phyloP scores from a whole-genome alignment of 371 early-diverging fungal genomes.

The Mortierella sp. region DNA sequence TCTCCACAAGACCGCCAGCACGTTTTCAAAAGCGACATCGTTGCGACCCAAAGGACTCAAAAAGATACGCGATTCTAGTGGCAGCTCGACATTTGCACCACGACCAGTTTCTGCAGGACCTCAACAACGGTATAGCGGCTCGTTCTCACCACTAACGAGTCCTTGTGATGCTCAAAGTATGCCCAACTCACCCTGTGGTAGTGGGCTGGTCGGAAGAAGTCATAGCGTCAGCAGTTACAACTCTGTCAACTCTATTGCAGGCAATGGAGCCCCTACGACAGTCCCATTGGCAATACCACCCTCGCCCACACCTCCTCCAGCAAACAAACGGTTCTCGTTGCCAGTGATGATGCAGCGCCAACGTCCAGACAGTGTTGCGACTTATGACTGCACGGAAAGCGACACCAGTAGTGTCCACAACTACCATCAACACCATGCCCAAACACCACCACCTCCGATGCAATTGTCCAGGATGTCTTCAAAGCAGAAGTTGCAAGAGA shows the following conservation, averaged over 20 bases:
- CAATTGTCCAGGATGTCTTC: not conserved
- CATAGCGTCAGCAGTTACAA: constrained; percentile 9
- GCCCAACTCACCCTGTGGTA: constrained; percentile 16
- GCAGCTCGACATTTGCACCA: constrained; percentile 1
- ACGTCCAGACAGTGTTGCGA: constrained; percentile 10
- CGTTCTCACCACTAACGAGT: constrained; percentile 14
- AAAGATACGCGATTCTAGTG: constrained; percentile 17
- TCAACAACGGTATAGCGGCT: constrained; percentile 10
- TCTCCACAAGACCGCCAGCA: constrained; percentile 20
- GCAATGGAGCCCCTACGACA: not conserved
- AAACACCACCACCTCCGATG: constrained; percentile 1
- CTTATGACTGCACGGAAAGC: constrained; percentile 1
- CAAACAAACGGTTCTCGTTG: constrained; percentile 14
- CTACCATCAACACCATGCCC: not conserved
- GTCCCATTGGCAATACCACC: not conserved
- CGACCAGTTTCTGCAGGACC: constrained; percentile 8
- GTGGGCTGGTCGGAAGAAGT: constrained; percentile 14
- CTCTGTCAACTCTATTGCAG: no score
- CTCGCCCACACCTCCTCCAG: constrained; percentile 9
- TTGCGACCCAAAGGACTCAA: constrained; percentile 24
- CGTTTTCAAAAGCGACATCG: constrained; percentile 10
- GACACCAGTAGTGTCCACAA: not conserved
- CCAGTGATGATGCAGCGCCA: constrained; percentile 11
- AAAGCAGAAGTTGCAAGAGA: constrained; percentile 7
- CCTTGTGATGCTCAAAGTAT: constrained; percentile 7